phyloP scores from a whole-genome alignment of 345 rosid species.

The Triadica sebifera region DNA sequence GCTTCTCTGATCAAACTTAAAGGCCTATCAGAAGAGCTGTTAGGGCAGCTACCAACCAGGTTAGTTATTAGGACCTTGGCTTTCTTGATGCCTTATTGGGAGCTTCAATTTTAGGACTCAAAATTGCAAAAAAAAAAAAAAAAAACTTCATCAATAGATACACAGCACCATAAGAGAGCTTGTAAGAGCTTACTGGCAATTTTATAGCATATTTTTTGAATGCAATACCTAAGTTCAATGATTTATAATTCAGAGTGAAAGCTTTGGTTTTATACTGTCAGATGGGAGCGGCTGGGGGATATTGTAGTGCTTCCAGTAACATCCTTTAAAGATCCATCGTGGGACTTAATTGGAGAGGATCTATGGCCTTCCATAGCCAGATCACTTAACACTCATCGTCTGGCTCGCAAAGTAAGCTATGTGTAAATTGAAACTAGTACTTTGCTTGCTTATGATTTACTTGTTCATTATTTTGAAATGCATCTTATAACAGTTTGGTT shows the following conservation, averaged over 20 bases:
- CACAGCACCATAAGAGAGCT: not conserved
- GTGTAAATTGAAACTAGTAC: not conserved
- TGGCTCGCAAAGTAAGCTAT: conserved; percentile 73
- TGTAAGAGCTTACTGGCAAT: not conserved
- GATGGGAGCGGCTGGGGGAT: conserved; percentile 93
- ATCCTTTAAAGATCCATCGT: conserved; percentile 70
- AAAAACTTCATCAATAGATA: not conserved
- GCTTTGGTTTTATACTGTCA: conserved; percentile 27
- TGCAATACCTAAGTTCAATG: not conserved
- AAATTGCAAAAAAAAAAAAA: not conserved
- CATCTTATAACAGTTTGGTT: not conserved
- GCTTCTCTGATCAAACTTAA: conserved; percentile 46
- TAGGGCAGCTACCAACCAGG: conserved; percentile 74
- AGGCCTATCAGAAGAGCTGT: conserved; percentile 50
- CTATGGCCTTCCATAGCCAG: conserved; percentile 71
- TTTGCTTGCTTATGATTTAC: not conserved
- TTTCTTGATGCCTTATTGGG: conserved; percentile 2
- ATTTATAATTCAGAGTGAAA: not conserved
- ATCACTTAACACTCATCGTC: conserved; percentile 58
- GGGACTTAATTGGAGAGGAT: conserved; percentile 65
- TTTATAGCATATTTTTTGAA: not conserved
- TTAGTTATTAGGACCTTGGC: too few relatives aligned
- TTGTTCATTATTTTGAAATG: not conserved
- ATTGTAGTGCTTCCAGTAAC: conserved; percentile 77
- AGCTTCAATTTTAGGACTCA: not conserved